Base-by-base conservation (phyloP, 768 basidiomycete genomes). In the Austroboletus eburneus region DNA sequence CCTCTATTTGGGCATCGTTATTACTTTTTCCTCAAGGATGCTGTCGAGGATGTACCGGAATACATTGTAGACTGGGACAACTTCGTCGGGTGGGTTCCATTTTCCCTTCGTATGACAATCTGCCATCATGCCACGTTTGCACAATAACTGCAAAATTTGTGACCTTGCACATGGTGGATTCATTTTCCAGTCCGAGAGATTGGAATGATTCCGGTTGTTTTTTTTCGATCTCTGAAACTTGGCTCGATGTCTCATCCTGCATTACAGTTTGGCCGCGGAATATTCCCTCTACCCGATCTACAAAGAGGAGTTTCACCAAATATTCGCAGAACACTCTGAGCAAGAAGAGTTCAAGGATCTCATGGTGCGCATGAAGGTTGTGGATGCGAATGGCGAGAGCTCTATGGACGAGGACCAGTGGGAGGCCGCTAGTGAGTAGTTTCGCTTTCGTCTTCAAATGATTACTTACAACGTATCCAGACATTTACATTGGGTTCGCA, bases 1-100 rank as follows among this genome's bases (percentile, higher is more conserved):
- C 77, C 82, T 27, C 58, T 79, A 14, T 98, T 87, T 63, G 96
- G 96, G 3, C 90, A 97, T 65, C 83, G 87, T 43, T 99, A 99
- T 64, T 85, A 79, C 68, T 99, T 99, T 71, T 96, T 80, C 70
- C 79, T 99, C 21, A 72, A 82, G 61, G 96, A 98, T 58, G 96
- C 96, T 4, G 95, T 99, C 2, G 95, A 94, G 52, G 83, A 98
- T 57, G 95, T 97, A 17, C 94, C 95, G 5, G 96, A 99, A 65
- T 99, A 94, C 60, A 73, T 99, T 41, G 96, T 99, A n/a, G 77
- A 81, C 50, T 99, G 95, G 95, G 85, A 90, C 37, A 85, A 85
- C 57, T 98, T 98, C 63, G 83, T 87, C 24, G 68, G 78, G 93
- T 96, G 53, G 55, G 79, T 69, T 42, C 39, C 37, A 33, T 43